phyloP scores from a whole-genome alignment of 1,284 basidiomycete genomes.

The Cystobasidiaceae sp. region DNA sequence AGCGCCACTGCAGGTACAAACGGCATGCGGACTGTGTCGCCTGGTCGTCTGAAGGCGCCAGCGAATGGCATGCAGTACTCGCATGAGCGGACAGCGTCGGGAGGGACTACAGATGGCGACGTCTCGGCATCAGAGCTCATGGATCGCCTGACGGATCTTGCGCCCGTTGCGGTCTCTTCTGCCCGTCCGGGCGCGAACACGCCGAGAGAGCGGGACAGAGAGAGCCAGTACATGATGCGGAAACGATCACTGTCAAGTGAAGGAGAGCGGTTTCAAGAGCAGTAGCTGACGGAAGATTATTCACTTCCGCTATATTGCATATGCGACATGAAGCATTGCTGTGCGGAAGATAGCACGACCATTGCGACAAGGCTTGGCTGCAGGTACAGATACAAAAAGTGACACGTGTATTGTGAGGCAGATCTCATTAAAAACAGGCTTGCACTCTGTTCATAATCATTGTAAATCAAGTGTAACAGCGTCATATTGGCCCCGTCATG shows the following conservation, averaged over 20 bases:
- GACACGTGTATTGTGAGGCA: too few species aligned
- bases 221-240: not conserved
- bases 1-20: not conserved
- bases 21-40: not conserved
- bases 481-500: too few species aligned
- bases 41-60: too few species aligned
- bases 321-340: not conserved
- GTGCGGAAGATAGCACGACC: too few species aligned
- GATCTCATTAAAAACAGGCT: too few species aligned
- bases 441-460: too few species aligned
- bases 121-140: constrained; percentile 21
- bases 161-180: constrained; percentile 7
- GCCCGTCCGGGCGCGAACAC: not conserved
- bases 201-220: constrained; percentile 1
- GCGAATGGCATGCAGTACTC: too few species aligned
- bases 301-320: not conserved
- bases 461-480: too few species aligned
- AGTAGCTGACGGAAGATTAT: not conserved
- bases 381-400: too few species aligned
- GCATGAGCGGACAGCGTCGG: not conserved
- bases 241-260: constrained; percentile 23
- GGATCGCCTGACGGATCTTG: constrained; percentile 16
- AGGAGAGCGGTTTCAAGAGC: not conserved
- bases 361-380: too few species aligned
- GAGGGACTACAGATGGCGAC: constrained; percentile 14